phyloP scores from a whole-genome alignment of 345 rosid species.

The Abelmoschus esculentus region DNA sequence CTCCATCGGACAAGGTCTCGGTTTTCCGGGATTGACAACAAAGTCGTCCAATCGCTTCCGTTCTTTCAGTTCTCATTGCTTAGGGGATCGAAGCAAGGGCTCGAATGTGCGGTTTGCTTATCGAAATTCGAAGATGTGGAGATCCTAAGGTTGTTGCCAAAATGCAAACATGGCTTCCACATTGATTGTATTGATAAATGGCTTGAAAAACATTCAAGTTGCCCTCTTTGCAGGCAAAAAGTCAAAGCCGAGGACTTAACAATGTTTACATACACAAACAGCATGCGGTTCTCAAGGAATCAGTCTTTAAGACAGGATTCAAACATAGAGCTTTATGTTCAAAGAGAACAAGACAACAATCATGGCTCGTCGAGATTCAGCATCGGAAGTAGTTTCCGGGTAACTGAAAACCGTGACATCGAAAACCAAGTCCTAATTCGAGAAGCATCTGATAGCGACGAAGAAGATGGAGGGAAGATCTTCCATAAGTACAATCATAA shows the following conservation, averaged over 20 bases:
- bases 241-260: conserved; percentile 48
- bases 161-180: conserved; percentile 84
- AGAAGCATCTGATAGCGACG: conserved; percentile 3
- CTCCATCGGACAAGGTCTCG: conserved; percentile 29
- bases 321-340: conserved; percentile 50
- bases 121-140: conserved; percentile 78
- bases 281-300: conserved; percentile 42
- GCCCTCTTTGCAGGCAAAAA: conserved; percentile 70
- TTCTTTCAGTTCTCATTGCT: conserved; percentile 77
- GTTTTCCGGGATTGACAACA: conserved; percentile 75
- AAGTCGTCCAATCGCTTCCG: conserved; percentile 73
- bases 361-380: conserved; percentile 61
- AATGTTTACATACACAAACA: conserved; percentile 43
- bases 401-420: conserved; percentile 22
- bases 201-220: conserved; percentile 86
- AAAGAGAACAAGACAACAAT: conserved; percentile 45
- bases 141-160: conserved; percentile 64
- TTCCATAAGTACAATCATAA: conserved; percentile 62
- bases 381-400: conserved; percentile 68
- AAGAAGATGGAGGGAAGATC: conserved; percentile 1
- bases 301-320: conserved; percentile 41
- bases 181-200: conserved; percentile 76
- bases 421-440: conserved; percentile 21
- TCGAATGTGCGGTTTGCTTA: conserved; percentile 80
- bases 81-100: conserved; percentile 64